These are phyloP conservation scores for Flaveria trinervia DNA, from an alignment of 129 eudicot genomes.

Conservation along the genomic window DNA sequence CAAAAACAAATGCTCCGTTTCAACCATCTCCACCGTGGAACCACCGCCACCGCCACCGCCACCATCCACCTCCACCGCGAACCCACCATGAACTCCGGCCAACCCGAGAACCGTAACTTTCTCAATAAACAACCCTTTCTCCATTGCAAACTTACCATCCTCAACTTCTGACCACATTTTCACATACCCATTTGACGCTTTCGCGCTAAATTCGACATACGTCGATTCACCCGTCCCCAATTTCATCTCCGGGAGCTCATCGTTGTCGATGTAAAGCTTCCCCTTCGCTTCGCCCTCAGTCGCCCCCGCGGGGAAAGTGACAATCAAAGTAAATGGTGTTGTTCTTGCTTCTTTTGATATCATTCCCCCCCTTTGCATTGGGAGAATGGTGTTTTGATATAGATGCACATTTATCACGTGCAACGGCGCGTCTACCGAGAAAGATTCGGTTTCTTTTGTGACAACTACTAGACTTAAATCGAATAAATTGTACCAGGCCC, in stretches of 20 bases:
- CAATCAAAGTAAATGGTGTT: slow-evolving; percentile 78
- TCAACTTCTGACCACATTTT: slow-evolving; percentile 83
- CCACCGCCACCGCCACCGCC: slow-evolving; percentile 17
- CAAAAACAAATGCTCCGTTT: slow-evolving; percentile 42
- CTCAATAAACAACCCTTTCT: slow-evolving; percentile 69
- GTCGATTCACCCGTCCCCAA: slow-evolving; percentile 67
- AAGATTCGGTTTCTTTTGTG: slow-evolving; percentile 45
- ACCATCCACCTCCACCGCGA: slow-evolving; percentile 59
- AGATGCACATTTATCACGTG: slow-evolving; percentile 84
- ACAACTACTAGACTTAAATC: slow-evolving; percentile 64
- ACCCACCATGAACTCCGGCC: slow-evolving; percentile 35
- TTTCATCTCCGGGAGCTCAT: slow-evolving; percentile 95
- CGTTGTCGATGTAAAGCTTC: slow-evolving; percentile 71
- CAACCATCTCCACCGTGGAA: slow-evolving; percentile 38
- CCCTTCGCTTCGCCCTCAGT: slow-evolving; percentile 62
- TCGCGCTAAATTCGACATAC: slow-evolving; percentile 69
- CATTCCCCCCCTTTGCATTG: slow-evolving; percentile 88
- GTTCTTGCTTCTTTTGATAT: slow-evolving; percentile 74
- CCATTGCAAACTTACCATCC: slow-evolving; percentile 70
- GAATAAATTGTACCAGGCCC: slow-evolving; percentile 84
- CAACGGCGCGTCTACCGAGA: slow-evolving; percentile 75
- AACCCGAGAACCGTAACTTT: slow-evolving; percentile 74
- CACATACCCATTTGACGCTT: slow-evolving; percentile 41
- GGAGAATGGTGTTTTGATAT: slow-evolving; percentile 74
- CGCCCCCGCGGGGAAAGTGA: slow-evolving; percentile 72